Conservation (phyloP, 345 rosid species). For the Populus alba region DNA sequence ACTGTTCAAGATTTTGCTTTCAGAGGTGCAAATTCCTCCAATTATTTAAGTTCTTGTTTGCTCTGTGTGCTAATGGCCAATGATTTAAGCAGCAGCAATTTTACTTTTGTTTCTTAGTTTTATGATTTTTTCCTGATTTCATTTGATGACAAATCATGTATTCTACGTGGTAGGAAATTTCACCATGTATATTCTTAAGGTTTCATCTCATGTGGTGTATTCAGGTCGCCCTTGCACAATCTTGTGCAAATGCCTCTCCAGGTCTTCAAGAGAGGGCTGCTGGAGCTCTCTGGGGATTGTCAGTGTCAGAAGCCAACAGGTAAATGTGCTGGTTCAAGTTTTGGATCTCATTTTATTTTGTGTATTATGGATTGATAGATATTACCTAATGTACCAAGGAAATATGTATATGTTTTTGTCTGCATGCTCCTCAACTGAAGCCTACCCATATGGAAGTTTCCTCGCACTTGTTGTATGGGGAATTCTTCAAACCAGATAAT, state of each 20-base stretch:
- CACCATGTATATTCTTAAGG: slow-evolving; percentile 6
- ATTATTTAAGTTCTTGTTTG: not conserved
- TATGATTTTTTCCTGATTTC: not conserved
- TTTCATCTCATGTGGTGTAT: slow-evolving; percentile 13
- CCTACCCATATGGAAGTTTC: not conserved
- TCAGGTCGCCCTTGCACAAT: slow-evolving; percentile 38
- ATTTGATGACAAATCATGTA: not conserved
- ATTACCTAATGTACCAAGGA: not conserved
- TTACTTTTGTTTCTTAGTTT: not conserved
- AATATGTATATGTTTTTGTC: not conserved
- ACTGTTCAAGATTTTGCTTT: not conserved
- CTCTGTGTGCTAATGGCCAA: not conserved
- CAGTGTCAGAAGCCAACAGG: slow-evolving; percentile 39
- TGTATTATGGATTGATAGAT: not conserved
- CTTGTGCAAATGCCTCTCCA: slow-evolving; percentile 30
- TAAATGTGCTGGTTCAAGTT: not conserved
- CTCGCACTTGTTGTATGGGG: not conserved
- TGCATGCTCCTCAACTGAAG: not conserved
- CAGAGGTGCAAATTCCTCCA: not conserved
- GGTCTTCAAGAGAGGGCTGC: slow-evolving; percentile 48
- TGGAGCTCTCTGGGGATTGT: slow-evolving; percentile 42
- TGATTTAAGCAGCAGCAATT: not conserved
- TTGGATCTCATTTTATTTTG: not conserved
- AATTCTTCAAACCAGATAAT: slow-evolving; percentile 2
- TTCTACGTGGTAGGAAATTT: slow-evolving; percentile 8